phyloP scores from a whole-genome alignment of 768 basidiomycete species.

The Pleurotus sapidus region DNA sequence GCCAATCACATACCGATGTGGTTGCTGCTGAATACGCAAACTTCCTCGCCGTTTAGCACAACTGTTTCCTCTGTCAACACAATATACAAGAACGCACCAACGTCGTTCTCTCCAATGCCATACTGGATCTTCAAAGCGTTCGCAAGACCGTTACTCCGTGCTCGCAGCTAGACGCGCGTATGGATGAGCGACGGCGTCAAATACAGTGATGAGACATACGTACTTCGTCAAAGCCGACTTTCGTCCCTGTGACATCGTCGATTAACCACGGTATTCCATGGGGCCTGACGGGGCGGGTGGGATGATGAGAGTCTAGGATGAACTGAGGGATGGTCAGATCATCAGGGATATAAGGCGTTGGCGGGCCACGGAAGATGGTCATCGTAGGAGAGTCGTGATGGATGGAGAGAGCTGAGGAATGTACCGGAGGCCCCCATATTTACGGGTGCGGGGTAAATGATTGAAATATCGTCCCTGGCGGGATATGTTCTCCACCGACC shows the following conservation, averaged over 20 bases:
- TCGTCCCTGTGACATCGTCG: conserved; percentile 45
- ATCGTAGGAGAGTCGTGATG: not conserved
- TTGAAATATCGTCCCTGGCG: conserved; percentile 2
- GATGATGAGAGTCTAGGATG: conserved; percentile 42
- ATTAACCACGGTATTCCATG: conserved; percentile 42
- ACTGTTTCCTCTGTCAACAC: not conserved
- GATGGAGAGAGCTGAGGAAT: not conserved
- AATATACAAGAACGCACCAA: conserved; percentile 25
- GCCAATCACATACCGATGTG: conserved; percentile 24
- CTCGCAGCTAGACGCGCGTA: not conserved
- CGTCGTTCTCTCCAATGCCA: conserved; percentile 29
- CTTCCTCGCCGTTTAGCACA: conserved; percentile 15
- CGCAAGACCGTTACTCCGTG: conserved; percentile 30
- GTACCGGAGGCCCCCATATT: not conserved
- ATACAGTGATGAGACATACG: not conserved
- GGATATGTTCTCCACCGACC: conserved; percentile 7
- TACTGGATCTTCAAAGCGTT: conserved; percentile 27
- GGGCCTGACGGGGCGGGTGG: conserved; percentile 34
- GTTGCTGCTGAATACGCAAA: conserved; percentile 40
- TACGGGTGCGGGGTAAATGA: not conserved
- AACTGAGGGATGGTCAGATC: conserved; percentile 52
- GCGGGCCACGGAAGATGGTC: conserved; percentile 7
- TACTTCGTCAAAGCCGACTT: conserved; percentile 38
- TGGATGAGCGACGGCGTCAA: too few species aligned
- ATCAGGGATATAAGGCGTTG: conserved; percentile 44